These are phyloP conservation scores for Ascochyta rabiei DNA, from an alignment of 2,329 filamentous ascomycete species.

Conservation along the genomic window DNA sequence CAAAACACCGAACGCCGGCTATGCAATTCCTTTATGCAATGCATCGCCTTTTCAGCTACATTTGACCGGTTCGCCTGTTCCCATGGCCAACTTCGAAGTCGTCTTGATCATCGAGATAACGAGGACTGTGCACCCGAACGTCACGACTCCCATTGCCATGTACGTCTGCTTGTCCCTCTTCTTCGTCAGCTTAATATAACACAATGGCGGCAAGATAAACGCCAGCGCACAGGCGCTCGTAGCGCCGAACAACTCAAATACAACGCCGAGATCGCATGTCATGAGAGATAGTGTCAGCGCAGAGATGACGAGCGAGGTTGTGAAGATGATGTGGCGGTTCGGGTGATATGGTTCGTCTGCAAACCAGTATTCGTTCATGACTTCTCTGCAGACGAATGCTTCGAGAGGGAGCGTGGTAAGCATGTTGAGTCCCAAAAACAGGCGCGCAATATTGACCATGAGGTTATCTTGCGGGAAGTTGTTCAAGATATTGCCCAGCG, in stretches of 20 bases:
- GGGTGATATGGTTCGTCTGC: constrained; percentile 77
- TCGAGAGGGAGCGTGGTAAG: constrained; percentile 94
- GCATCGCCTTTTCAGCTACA: constrained; percentile 28
- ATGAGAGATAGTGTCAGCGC: constrained; percentile 79
- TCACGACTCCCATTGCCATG: constrained; percentile 72
- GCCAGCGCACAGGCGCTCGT: constrained; percentile 93
- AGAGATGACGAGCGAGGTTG: constrained; percentile 76
- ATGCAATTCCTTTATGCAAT: constrained; percentile 9
- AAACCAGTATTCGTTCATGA: constrained; percentile 88
- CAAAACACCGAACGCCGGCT: constrained; percentile 5
- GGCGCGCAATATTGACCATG: constrained; percentile 91
- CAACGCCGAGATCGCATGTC: constrained; percentile 90
- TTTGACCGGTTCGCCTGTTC: constrained; percentile 27
- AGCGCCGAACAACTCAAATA: constrained; percentile 95
- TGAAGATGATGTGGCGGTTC: constrained; percentile 84
- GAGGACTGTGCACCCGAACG: constrained; percentile 82
- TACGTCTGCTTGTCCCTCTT: constrained; percentile 76
- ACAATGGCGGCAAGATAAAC: constrained; percentile 92
- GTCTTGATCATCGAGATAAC: constrained; percentile 59
- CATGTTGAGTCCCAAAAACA: constrained; percentile 99
- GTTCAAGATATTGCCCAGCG: constrained; percentile 94
- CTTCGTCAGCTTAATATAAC: constrained; percentile 90
- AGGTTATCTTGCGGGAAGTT: constrained; percentile 91
- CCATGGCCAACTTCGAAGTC: constrained; percentile 35
- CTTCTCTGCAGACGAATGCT: constrained; percentile 95